Base-by-base conservation (phyloP, 1,284 basidiomycete genomes). In the Porphyrellus sp. region DNA sequence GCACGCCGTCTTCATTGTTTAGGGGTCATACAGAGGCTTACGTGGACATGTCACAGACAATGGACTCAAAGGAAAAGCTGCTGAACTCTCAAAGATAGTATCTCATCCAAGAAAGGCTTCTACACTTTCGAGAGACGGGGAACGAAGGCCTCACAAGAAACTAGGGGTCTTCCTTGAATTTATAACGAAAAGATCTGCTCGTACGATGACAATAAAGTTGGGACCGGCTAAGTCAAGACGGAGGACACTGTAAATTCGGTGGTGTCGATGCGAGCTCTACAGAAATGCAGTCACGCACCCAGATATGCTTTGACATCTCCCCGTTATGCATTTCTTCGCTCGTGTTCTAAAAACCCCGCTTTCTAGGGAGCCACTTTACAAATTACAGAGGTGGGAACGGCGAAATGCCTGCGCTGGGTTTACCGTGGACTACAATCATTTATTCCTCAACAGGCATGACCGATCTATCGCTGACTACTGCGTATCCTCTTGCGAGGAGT, bases 11-110 rank as follows among this genome's bases (percentile, higher is more conserved):
- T n/a, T 54, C 18, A 55, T 24, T 3, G 28, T 37, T 46, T 20
- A 5, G 28, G 8, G 25, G 6, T 16, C 3, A 24, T 60, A 92
- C 90, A 69, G 86, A 89, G 58, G 92, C 78, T 8, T 99, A 98
- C 72, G 93, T 93, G 65, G 84, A 92, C 60, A 96, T 95, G 93
- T 95, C 73, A 89, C 92, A 73, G 95, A 98, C 75, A 97, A 98
- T 73, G 93, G 93, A 9, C 75, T 91, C 35, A 85, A 75, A 35
- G 87, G 83, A 53, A 86, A 82, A 68, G 81, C 77, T 25, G 85
- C 82, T 23, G 72, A 74, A 41, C 70, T 77, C 58, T 78, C 56
- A 79, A 79, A 55, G 79, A 84, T 33, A 69, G 73, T 31, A 76
- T 81, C 45, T 72, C 77, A 12, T 72, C 73, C 44, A 74, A 76